Conservation (phyloP, 1,139 yeast genomes). For the Kodamaea fungicola region DNA sequence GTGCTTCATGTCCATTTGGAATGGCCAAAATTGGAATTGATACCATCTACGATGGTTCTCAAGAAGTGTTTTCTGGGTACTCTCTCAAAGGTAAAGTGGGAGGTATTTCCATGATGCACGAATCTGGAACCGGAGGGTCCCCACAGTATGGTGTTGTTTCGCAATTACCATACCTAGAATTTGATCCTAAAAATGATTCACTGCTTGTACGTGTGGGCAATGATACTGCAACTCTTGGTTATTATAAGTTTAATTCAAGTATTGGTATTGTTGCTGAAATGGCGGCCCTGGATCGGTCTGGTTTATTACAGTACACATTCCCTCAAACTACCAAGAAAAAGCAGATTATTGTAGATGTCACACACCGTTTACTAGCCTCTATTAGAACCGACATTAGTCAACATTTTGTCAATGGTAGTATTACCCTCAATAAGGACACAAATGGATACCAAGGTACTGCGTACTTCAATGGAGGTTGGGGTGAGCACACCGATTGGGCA, state of each 20-base stretch:
- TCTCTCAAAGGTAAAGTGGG: slow-evolving; percentile 26
- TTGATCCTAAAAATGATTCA: slow-evolving; percentile 14
- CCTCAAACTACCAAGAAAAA: slow-evolving; percentile 10
- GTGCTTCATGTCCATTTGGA: slow-evolving; percentile 36
- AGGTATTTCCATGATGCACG: slow-evolving; percentile 40
- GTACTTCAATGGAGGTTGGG: slow-evolving; percentile 32
- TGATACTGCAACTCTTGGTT: slow-evolving; percentile 24
- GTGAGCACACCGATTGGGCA: slow-evolving; percentile 26
- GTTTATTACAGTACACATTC: slow-evolving; percentile 22
- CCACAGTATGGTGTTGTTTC: slow-evolving; percentile 33
- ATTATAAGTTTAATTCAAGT: slow-evolving; percentile 20
- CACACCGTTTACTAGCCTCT: slow-evolving; percentile 26
- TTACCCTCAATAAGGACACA: slow-evolving; percentile 15
- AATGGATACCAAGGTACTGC: slow-evolving; percentile 23
- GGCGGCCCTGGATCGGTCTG: slow-evolving; percentile 26
- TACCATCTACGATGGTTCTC: slow-evolving; percentile 12
- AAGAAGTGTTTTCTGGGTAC: slow-evolving; percentile 32
- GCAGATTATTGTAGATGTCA: slow-evolving; percentile 22
- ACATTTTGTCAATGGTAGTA: slow-evolving; percentile 23
- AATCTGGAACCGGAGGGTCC: slow-evolving; percentile 41
- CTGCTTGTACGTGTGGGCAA: slow-evolving; percentile 12
- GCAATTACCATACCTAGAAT: slow-evolving; percentile 24
- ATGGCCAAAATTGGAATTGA: slow-evolving; percentile 40
- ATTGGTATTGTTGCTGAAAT: slow-evolving; percentile 22
- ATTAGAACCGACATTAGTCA: slow-evolving; percentile 32